A percentile compares a stretch with the other conserved stretches of the same genome.
These are phyloP conservation scores for Guillardia theta DNA, from an alignment of 78 protist species.

Conservation along the genomic window DNA sequence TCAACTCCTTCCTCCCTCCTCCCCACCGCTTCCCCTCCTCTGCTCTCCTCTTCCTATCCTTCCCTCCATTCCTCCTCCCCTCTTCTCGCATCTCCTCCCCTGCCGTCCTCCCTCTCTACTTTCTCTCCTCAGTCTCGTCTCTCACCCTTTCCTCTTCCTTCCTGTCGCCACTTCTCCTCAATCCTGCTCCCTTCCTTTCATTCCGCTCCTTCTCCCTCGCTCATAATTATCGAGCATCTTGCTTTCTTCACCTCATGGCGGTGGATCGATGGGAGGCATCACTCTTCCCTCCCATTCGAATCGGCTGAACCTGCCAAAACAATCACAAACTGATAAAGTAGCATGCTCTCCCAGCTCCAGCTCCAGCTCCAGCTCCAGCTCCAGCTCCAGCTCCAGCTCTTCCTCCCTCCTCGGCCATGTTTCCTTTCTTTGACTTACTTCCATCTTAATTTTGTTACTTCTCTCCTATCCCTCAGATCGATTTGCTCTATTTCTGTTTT, in stretches of 20 bases:
- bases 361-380: no score
- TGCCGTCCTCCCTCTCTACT: neutral
- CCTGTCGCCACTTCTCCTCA: neutral
- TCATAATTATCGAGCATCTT: no score
- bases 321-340: neutral
- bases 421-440: no score
- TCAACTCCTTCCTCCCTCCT: neutral
- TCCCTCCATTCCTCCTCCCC: neutral
- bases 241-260: no score
- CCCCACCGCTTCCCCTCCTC: neutral
- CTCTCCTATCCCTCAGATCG: no score
- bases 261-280: neutral
- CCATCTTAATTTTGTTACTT: no score
- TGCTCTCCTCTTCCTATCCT: neutral
- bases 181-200: neutral
- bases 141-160: neutral
- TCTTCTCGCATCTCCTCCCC: neutral
- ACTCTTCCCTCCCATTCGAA: neutral
- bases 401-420: no score
- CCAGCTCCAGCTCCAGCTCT: no score
- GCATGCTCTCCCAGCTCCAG: no score
- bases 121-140: neutral
- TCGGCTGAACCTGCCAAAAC: neutral
- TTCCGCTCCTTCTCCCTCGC: neutral
- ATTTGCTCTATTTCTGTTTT: no score